phyloP scores from a whole-genome alignment of 805 yeast genomes.

The Cyberlindnera maclurae region DNA sequence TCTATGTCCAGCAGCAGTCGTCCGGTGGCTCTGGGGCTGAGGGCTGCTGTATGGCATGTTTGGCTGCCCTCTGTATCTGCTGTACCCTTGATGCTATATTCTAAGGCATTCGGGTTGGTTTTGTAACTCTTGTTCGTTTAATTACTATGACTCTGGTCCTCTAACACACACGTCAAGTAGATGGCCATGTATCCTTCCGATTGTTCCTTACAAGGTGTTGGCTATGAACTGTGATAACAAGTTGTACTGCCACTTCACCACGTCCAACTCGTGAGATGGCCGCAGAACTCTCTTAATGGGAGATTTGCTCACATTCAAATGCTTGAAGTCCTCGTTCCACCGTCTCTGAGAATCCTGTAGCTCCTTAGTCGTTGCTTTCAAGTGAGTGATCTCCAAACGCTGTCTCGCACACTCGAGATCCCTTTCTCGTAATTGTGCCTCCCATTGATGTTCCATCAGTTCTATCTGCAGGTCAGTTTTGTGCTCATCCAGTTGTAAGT shows the following conservation, averaged over 20 bases:
- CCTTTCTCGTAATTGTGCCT: not conserved
- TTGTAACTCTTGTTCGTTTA: constrained; percentile 9
- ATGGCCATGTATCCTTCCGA: not conserved
- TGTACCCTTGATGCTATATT: constrained; percentile 47
- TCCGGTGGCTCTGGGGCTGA: constrained; percentile 28
- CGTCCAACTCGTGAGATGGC: constrained; percentile 1
- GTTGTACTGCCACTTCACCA: constrained; percentile 13
- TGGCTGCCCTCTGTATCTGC: constrained; percentile 49
- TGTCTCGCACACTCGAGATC: constrained; percentile 1
- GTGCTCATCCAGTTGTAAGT: not conserved
- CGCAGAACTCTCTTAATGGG: not conserved
- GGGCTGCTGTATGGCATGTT: constrained; percentile 45
- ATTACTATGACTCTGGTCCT: constrained; percentile 2
- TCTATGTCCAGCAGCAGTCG: constrained; percentile 46
- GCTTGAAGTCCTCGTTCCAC: constrained; percentile 6
- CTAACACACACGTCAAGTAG: too few relatives aligned
- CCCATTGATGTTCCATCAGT: constrained; percentile 1
- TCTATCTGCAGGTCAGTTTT: not conserved
- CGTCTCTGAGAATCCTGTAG: constrained; percentile 4
- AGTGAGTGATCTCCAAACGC: not conserved
- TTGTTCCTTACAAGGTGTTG: not conserved
- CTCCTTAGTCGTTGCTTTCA: not conserved
- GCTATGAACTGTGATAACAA: constrained; percentile 9
- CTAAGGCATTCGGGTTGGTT: constrained; percentile 19
- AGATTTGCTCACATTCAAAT: not conserved